Conservation (phyloP, 1,139 yeast genomes). For the Scheffersomyces stambukii region DNA sequence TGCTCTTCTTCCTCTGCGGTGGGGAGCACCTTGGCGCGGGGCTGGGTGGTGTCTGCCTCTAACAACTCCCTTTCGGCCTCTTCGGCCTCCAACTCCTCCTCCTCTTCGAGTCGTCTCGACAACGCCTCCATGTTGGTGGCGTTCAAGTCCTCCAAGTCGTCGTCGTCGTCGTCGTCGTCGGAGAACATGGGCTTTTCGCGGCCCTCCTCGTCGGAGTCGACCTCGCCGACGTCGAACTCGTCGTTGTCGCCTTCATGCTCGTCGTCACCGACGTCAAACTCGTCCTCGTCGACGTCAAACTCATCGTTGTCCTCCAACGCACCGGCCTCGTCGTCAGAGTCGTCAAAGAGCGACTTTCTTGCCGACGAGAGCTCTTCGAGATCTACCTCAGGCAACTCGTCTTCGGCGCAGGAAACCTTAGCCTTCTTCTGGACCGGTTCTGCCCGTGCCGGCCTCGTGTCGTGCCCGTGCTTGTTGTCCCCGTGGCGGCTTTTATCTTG, state of each 20-base stretch:
- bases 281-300: constrained; percentile 42
- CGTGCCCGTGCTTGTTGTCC: constrained; percentile 3
- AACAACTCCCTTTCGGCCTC: constrained; percentile 75
- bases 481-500: constrained; percentile 18
- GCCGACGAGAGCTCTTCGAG: constrained; percentile 59
- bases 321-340: constrained; percentile 52
- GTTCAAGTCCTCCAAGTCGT: constrained; percentile 73
- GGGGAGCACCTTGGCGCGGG: constrained; percentile 69
- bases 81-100: constrained; percentile 66
- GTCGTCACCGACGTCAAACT: constrained; percentile 24
- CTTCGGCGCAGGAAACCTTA: constrained; percentile 27
- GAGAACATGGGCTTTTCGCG: constrained; percentile 78
- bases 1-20: constrained; percentile 51
- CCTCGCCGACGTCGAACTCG: constrained; percentile 57
- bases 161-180: constrained; percentile 70
- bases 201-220: constrained; percentile 52
- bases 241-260: constrained; percentile 40
- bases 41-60: constrained; percentile 57
- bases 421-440: constrained; percentile 14
- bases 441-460: constrained; percentile 10
- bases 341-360: constrained; percentile 75
- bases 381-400: constrained; percentile 59
- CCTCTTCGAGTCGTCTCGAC: constrained; percentile 65
- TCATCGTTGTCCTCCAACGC: constrained; percentile 28
- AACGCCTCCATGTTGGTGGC: constrained; percentile 86